Evolutionary conservation across 2,329 filamentous ascomycete species (phyloP).

Genomic region (Phoma sp.): DNA sequence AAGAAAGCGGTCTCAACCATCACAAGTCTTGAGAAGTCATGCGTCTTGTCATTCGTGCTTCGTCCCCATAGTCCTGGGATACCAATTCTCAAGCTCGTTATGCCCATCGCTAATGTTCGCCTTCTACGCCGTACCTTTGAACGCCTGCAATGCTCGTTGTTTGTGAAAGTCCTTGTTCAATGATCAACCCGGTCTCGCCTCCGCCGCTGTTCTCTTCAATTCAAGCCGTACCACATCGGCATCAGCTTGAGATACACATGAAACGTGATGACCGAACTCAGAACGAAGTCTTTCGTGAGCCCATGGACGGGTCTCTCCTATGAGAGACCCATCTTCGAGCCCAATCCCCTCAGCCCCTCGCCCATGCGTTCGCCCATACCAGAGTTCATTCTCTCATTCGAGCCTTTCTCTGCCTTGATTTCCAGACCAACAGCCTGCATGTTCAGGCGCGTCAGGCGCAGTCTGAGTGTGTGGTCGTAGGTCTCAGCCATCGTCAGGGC

Average conservation of each 20-base stretch:
- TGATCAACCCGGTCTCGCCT: background rate
- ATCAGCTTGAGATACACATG: background rate
- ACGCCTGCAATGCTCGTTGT: slow-evolving; percentile 16
- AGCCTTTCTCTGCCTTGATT: slow-evolving; percentile 51
- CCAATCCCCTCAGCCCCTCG: slow-evolving; percentile 36
- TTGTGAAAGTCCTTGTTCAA: background rate
- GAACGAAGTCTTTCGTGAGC: background rate
- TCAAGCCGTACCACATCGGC: background rate
- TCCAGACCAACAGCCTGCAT: slow-evolving; percentile 78
- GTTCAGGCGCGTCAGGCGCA: slow-evolving; percentile 79
- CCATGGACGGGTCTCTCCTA: slow-evolving; percentile 10
- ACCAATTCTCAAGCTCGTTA: background rate
- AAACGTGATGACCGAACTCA: background rate
- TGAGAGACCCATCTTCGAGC: slow-evolving; percentile 40
- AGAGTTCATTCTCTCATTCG: slow-evolving; percentile 20
- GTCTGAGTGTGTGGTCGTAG: slow-evolving; percentile 76
- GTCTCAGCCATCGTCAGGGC: slow-evolving; percentile 71
- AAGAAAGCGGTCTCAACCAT: background rate
- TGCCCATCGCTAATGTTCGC: slow-evolving; percentile 2
- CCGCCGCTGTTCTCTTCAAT: background rate
- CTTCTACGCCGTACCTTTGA: slow-evolving; percentile 12
- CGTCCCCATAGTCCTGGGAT: background rate
- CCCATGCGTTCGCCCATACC: slow-evolving; percentile 30
- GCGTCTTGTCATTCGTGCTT: background rate
- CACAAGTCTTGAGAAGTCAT: background rate